A percentile compares a stretch with the other conserved stretches of the same genome.
phyloP scores from a whole-genome alignment of 345 rosid genomes.

The Ceriops decandra region DNA sequence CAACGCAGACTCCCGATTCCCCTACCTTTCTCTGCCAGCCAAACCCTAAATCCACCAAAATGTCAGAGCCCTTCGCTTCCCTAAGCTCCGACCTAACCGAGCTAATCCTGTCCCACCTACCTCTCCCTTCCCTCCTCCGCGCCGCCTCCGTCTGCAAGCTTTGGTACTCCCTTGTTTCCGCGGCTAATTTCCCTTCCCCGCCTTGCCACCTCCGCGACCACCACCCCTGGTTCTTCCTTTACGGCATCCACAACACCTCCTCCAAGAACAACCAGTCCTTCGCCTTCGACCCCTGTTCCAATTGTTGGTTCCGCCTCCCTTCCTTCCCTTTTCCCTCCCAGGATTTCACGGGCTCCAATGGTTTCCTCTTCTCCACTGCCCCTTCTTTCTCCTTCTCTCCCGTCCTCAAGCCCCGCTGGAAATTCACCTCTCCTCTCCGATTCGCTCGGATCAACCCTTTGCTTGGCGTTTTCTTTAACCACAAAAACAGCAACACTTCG shows the following conservation, averaged over 20 bases:
- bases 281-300: conserved; percentile 72
- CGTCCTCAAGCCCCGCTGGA: conserved; percentile 47
- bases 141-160: conserved; percentile 72
- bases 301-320: conserved; percentile 70
- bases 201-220: conserved; percentile 14
- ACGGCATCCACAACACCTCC: conserved; percentile 83
- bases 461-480: conserved; percentile 38
- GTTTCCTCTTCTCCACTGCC: conserved; percentile 70
- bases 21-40: not conserved
- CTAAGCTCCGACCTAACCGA: conserved; percentile 55
- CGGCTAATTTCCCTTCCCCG: conserved; percentile 30
- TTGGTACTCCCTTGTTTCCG: conserved; percentile 51
- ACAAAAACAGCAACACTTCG: not conserved
- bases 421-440: conserved; percentile 46
- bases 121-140: conserved; percentile 65
- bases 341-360: conserved; percentile 44
- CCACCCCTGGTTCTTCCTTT: conserved; percentile 83
- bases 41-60: not conserved
- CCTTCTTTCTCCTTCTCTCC: conserved; percentile 62
- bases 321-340: conserved; percentile 31
- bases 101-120: conserved; percentile 63
- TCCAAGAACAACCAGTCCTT: conserved; percentile 73
- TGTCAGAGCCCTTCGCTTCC: conserved; percentile 34
- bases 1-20: not conserved
- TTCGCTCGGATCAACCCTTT: conserved; percentile 64